These are phyloP conservation scores for Fusarium sp. DNA, from an alignment of 2,329 filamentous ascomycete genomes.

Conservation along the genomic window DNA sequence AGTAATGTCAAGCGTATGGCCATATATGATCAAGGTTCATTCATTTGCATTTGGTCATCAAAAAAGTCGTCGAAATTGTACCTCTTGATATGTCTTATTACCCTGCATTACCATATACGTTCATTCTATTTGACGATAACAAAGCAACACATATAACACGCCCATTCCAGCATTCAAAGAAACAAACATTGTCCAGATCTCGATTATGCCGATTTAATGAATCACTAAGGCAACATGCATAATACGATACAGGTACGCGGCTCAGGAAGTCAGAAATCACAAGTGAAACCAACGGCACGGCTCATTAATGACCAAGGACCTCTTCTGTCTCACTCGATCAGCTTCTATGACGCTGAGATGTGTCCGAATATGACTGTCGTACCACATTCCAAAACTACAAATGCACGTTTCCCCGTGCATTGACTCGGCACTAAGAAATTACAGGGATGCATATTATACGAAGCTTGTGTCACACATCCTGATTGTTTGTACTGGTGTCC, in stretches of 20 bases:
- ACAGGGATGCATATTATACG: slow-evolving; percentile 11
- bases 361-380: not conserved
- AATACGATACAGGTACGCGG: slow-evolving; percentile 1
- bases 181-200: not conserved
- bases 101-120: not conserved
- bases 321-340: slow-evolving; percentile 1
- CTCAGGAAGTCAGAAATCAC: not conserved
- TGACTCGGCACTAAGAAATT: not conserved
- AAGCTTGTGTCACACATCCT: not conserved
- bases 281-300: slow-evolving; percentile 11
- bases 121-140: not conserved
- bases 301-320: slow-evolving; percentile 2
- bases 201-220: not conserved
- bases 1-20: not conserved
- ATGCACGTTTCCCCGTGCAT: slow-evolving; percentile 13
- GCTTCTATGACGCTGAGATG: slow-evolving; percentile 24
- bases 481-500: not conserved
- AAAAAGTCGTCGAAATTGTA: too few relatives aligned
- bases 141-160: not conserved
- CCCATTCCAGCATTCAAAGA: not conserved
- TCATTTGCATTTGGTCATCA: not conserved
- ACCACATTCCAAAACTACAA: not conserved
- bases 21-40: too few relatives aligned
- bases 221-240: slow-evolving; percentile 3
- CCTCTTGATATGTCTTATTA: not conserved